Evolutionary conservation across 768 basidiomycete genomes (phyloP).

Genomic region (Macrolepiota dolichaula): DNA sequence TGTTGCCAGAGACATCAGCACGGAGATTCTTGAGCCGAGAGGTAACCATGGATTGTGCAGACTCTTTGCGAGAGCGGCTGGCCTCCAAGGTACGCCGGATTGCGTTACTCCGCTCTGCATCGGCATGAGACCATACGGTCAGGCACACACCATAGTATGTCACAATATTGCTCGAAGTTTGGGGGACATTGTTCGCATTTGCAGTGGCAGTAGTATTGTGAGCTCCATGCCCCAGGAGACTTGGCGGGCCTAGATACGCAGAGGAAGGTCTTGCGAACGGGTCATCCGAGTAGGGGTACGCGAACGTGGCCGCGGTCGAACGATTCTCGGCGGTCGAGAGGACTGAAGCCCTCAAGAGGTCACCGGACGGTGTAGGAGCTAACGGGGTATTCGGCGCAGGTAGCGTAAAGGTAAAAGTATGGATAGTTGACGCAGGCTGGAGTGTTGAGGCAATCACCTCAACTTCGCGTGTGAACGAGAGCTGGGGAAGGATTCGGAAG

Average conservation of each 20-base stretch:
- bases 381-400: slow-evolving; percentile 74
- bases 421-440: slow-evolving; percentile 89
- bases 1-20: slow-evolving; percentile 45
- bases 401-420: slow-evolving; percentile 87
- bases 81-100: slow-evolving; percentile 83
- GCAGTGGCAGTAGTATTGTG: slow-evolving; percentile 29
- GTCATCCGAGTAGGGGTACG: slow-evolving; percentile 73
- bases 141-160: slow-evolving; percentile 91
- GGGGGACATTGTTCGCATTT: slow-evolving; percentile 28
- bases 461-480: slow-evolving; percentile 89
- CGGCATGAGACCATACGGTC: slow-evolving; percentile 95
- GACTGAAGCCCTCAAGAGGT: slow-evolving; percentile 72
- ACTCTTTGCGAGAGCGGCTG: slow-evolving; percentile 74
- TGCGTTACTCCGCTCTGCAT: slow-evolving; percentile 79
- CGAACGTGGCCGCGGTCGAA: slow-evolving; percentile 67
- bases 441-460: slow-evolving; percentile 94
- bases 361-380: slow-evolving; percentile 69
- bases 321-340: slow-evolving; percentile 61
- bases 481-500: slow-evolving; percentile 41
- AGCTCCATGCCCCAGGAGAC: slow-evolving; percentile 49
- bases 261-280: slow-evolving; percentile 79
- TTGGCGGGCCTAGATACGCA: slow-evolving; percentile 77
- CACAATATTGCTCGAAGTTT: slow-evolving; percentile 42
- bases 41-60: slow-evolving; percentile 67
- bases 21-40: slow-evolving; percentile 66